Conservation (phyloP, 2,329 filamentous ascomycete genomes). For the Setomelanomma holmii region DNA sequence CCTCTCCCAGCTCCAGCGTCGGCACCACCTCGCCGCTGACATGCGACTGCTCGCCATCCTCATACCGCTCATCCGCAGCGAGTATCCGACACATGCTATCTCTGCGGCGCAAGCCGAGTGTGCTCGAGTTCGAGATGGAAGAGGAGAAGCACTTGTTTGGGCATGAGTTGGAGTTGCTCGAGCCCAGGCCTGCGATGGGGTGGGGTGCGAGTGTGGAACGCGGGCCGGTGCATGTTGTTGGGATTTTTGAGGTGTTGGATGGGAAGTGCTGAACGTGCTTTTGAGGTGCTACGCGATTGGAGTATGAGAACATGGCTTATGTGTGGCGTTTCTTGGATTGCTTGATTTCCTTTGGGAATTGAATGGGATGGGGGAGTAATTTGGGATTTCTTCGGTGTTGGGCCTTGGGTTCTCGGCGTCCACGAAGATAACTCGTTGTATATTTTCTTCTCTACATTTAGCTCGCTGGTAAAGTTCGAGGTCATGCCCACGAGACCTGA, state of each 20-base stretch:
- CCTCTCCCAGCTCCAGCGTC: constrained; percentile 27
- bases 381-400: too few species aligned
- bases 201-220: constrained; percentile 9
- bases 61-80: constrained; percentile 33
- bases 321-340: too few species aligned
- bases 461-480: neutral
- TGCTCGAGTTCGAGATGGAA: constrained; percentile 46
- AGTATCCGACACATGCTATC: constrained; percentile 41
- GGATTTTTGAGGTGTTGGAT: constrained; percentile 49
- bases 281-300: too few species aligned
- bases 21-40: constrained; percentile 40
- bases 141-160: constrained; percentile 42
- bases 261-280: constrained; percentile 38
- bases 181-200: constrained; percentile 36
- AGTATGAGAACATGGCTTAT: too few species aligned
- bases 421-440: neutral
- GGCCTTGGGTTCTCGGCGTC: too few species aligned
- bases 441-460: constrained; percentile 1
- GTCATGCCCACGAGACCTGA: too few species aligned
- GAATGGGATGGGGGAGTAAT: too few species aligned
- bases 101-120: constrained; percentile 41
- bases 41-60: constrained; percentile 37
- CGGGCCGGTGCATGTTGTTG: constrained; percentile 42
- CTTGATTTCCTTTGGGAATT: too few species aligned
- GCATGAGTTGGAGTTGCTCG: constrained; percentile 39